phyloP scores from a whole-genome alignment of 2,329 filamentous ascomycete genomes.

The Didymella pomorum region DNA sequence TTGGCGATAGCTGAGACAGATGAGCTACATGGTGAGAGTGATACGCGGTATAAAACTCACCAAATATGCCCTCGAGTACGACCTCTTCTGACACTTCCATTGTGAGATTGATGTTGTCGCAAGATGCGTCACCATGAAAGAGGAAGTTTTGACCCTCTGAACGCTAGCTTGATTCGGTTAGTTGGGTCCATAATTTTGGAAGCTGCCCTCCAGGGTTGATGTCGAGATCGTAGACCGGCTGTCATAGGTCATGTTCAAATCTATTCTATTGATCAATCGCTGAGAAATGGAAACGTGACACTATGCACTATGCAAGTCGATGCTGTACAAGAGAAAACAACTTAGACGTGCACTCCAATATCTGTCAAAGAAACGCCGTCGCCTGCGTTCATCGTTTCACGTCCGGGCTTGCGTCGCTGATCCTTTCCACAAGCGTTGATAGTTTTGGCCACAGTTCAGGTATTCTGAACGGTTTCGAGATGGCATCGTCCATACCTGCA shows the following conservation, averaged over 20 bases:
- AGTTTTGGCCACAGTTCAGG: constrained; percentile 36
- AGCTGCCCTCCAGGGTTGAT: neutral
- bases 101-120: neutral
- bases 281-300: neutral
- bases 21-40: neutral
- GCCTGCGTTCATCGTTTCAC: neutral
- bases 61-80: constrained; percentile 37
- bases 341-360: neutral
- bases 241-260: neutral
- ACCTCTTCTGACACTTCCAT: neutral
- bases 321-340: neutral
- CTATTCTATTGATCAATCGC: neutral
- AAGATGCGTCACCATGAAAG: constrained; percentile 1
- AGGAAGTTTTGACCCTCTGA: constrained; percentile 15
- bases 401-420: constrained; percentile 2
- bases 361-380: neutral
- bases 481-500: constrained; percentile 45
- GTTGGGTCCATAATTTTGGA: neutral
- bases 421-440: constrained; percentile 16
- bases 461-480: constrained; percentile 38
- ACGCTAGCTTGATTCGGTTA: constrained; percentile 1
- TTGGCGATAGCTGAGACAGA: constrained; percentile 31
- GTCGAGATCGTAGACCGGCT: neutral
- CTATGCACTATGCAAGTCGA: neutral
- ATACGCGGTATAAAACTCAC: constrained; percentile 12